Evolutionary conservation across 257 asterid genomes (phyloP), one percentile per base, ranked within the genome.

Genomic region (Perilla frutescens): DNA sequence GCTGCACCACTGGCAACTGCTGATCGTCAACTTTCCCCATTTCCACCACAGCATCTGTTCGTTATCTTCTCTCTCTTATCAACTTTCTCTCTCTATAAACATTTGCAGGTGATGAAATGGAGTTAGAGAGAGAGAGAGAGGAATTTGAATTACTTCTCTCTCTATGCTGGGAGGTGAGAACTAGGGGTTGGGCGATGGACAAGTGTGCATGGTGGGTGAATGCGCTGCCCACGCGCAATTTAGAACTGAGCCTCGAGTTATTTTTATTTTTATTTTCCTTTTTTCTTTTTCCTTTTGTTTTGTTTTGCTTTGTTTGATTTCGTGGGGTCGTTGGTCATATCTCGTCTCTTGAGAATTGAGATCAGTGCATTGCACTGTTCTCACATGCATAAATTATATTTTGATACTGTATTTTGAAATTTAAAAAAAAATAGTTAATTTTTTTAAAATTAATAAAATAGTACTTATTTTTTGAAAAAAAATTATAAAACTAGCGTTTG

Each of bases 1-100:
- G 67, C 81, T 81, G 88, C 76, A 70, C 83, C 70, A 87, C 76
- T 31, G 96, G 89, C 87, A 86, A 88, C 78, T 73, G 86, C 39
- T 75, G 88, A 60, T 74, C 78, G 40, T 79, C 83, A 62, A 69
- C 71, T 75, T 91, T 89, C 76, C 95, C 95, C 96, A 91, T 91
- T 73, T 71, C 86, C 84, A 79, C 75, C 86, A 79, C 86, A 32
- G 73, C n/a, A 58, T n/a, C 66, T 4, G 59, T 14, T 31, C 15
- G 12, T 0, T 8, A 26, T 32, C 77, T 50, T 31, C 66, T 58
- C 32, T 14, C 41, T 15, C 51, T 64, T 3, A 6, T 5, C n/a
- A 8, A 36, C 26, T 68, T 51, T 71, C 62, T 62, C 79, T 76
- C 76, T 59, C 74, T 62, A 61, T 48, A 74, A 70, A 11, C 13